phyloP scores from a whole-genome alignment of 129 eudicot species.

The Helichrysum umbraculigerum region DNA sequence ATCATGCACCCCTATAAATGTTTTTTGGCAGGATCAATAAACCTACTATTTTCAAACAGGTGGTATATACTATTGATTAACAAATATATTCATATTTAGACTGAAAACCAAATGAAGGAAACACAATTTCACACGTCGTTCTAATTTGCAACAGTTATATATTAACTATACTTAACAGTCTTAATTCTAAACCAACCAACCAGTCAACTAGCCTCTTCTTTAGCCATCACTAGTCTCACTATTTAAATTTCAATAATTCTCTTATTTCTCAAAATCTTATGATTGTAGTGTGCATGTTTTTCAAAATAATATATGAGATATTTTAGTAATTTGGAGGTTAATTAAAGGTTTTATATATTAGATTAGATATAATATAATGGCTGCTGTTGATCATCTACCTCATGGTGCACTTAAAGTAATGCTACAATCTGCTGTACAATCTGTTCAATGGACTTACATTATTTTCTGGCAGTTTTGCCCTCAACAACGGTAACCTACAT shows the following conservation, averaged over 20 bases:
- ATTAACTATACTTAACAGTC: not conserved
- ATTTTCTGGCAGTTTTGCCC: conserved; percentile 80
- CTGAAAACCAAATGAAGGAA: not conserved
- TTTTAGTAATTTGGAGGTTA: not conserved
- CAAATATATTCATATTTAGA: no score
- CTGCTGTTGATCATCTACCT: conserved; percentile 19
- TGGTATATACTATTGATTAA: not conserved
- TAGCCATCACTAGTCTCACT: not conserved
- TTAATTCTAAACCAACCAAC: not conserved
- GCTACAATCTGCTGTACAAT: conserved; percentile 65
- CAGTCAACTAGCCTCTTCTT: not conserved
- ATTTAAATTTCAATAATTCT: no score
- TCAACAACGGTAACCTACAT: conserved; percentile 51
- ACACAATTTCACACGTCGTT: not conserved
- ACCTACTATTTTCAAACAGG: not conserved
- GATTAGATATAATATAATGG: not conserved
- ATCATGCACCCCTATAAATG: not conserved
- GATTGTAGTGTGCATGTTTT: no score
- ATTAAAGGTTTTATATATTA: not conserved
- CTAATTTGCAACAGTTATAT: not conserved
- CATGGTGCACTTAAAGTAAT: conserved; percentile 41
- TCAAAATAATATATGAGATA: not conserved
- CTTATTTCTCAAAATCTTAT: no score
- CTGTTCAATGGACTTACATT: conserved; percentile 79
- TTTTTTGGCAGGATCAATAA: no score